phyloP scores from a whole-genome alignment of 495 filamentous ascomycete genomes.

The Neurospora tetrasperma region DNA sequence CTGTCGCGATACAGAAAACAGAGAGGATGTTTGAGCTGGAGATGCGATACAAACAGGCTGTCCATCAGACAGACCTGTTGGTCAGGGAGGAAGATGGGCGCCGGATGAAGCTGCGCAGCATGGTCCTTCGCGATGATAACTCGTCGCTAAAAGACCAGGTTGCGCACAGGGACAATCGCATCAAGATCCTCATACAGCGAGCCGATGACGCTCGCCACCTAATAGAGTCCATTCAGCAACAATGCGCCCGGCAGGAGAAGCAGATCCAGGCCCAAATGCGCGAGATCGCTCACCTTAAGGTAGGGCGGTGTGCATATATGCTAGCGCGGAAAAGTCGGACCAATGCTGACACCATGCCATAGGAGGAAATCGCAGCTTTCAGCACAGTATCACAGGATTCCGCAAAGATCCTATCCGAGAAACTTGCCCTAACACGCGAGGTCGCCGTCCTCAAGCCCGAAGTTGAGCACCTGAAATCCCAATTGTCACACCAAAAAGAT shows the following conservation, averaged over 20 bases:
- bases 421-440: conserved; percentile 62
- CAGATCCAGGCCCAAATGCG: conserved; percentile 46
- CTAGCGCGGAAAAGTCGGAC: background rate
- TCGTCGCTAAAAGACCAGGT: conserved; percentile 27
- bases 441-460: conserved; percentile 62
- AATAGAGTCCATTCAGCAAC: conserved; percentile 45
- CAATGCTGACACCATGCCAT: conserved; percentile 10
- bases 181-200: conserved; percentile 47
- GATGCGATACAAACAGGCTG: conserved; percentile 50
- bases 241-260: conserved; percentile 45
- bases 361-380: conserved; percentile 61
- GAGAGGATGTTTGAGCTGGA: conserved; percentile 44
- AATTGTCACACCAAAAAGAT: conserved; percentile 54
- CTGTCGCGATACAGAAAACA: conserved; percentile 16
- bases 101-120: conserved; percentile 50
- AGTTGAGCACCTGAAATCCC: conserved; percentile 63
- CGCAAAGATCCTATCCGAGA: conserved; percentile 63
- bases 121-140: conserved; percentile 63
- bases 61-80: conserved; percentile 47
- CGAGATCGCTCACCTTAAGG: conserved; percentile 60
- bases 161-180: conserved; percentile 41
- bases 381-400: conserved; percentile 53
- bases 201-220: conserved; percentile 47
- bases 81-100: conserved; percentile 60
- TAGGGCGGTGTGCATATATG: conserved; percentile 18